phyloP scores from a whole-genome alignment of 208 protist species.

The Trypanosomatidae sp. region DNA sequence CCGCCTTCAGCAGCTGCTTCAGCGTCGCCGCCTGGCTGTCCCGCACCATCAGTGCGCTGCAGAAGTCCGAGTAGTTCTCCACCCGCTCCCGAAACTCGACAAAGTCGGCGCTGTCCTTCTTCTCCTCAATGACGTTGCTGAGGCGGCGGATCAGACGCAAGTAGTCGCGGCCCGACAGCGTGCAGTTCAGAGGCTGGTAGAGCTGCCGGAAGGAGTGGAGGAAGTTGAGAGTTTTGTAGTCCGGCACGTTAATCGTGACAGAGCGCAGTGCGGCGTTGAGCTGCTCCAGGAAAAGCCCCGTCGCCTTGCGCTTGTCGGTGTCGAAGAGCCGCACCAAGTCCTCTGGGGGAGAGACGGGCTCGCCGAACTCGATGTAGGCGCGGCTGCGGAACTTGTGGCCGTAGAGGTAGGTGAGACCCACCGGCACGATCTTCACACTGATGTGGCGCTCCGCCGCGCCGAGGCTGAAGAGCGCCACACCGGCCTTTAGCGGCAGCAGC shows the following conservation, averaged over 20 bases:
- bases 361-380: slow-evolving; percentile 88
- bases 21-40: slow-evolving; percentile 89
- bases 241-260: slow-evolving; percentile 91
- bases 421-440: slow-evolving; percentile 85
- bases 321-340: slow-evolving; percentile 72
- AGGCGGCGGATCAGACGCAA: slow-evolving; percentile 85
- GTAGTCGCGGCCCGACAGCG: slow-evolving; percentile 74
- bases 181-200: slow-evolving; percentile 85
- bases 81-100: slow-evolving; percentile 72
- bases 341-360: slow-evolving; percentile 73
- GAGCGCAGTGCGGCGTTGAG: slow-evolving; percentile 78
- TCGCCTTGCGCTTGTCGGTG: slow-evolving; percentile 82
- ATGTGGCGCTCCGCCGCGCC: slow-evolving; percentile 85
- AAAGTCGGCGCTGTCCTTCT: slow-evolving; percentile 63
- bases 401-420: slow-evolving; percentile 92
- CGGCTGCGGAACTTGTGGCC: slow-evolving; percentile 92
- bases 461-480: slow-evolving; percentile 92
- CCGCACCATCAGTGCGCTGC: slow-evolving; percentile 73
- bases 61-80: slow-evolving; percentile 84
- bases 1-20: slow-evolving; percentile 52
- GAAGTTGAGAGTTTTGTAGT: slow-evolving; percentile 90
- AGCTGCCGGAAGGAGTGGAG: slow-evolving; percentile 90
- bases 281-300: slow-evolving; percentile 74
- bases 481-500: slow-evolving; percentile 95
- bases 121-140: slow-evolving; percentile 63